Evolutionary conservation across 2,329 filamentous ascomycete genomes (phyloP), one percentile per base, ranked within the genome.

Genomic region (Aspergillus glaucus): DNA sequence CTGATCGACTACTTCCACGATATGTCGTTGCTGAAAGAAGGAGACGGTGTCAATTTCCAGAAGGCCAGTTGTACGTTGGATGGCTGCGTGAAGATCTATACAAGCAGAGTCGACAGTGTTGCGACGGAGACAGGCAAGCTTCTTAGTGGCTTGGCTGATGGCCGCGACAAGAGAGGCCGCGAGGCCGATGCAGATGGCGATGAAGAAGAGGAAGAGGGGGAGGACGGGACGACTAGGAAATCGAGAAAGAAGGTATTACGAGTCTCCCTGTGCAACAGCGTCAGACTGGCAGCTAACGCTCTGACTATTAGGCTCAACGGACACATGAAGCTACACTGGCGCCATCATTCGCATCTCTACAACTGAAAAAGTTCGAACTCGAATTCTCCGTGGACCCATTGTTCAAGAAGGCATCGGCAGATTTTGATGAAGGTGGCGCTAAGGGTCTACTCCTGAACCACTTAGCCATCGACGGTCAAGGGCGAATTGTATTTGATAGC

Each of bases 1-100:
- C 80, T 98, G 15, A 98, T 98, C 65, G 93, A 98, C 70, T 98
- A 98, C 72, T 98, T 98, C 63, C 92, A 98, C 69, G 93, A 98
- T 64, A 97, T 98, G 93, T 95, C 90, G 1, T 75, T 98, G 40
- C 77, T 98, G 43, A 95, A 95, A 66, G 93, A 98, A 64, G 93
- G 93, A 26, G 90, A 98, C 55, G 87, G 91, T 12, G 91, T 98
- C 70, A 98, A 98, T 68, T 98, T 98, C 61, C 93, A 98, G 67
- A 95, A 95, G 68, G 93, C 93, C 50, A 96, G 91, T 72, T 97
- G 90, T 72, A 98, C 93, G 0, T 78, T 98, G 15, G 93, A 98
- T 65, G 93, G 93, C 17, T 98, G 93, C 65, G 93, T 98, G 64
- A 98, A 98, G 75, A 97, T 98, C 63, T 98, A 98, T 70, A 98